These are phyloP conservation scores for Cichorium intybus DNA, from an alignment of 140 eudicot genomes.

Conservation along the genomic window DNA sequence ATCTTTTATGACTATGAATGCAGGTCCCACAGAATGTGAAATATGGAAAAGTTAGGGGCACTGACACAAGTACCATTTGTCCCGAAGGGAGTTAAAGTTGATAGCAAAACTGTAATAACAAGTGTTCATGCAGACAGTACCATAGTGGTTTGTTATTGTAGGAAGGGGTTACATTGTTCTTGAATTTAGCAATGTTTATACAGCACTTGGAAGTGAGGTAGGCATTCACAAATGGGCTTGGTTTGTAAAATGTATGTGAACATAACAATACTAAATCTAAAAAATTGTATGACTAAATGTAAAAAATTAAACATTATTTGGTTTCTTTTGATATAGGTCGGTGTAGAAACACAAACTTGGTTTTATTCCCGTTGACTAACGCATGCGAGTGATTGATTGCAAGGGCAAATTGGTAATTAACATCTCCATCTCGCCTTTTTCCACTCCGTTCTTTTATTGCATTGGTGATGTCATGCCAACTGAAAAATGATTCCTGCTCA, in stretches of 20 bases:
- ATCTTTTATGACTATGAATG: constrained; percentile 19
- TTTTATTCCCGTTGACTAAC: constrained; percentile 90
- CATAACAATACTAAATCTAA: constrained; percentile 2
- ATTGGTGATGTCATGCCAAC: constrained; percentile 98
- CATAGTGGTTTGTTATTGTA: constrained; percentile 95
- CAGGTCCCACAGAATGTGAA: constrained; percentile 96
- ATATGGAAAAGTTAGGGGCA: constrained; percentile 63
- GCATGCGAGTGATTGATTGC: constrained; percentile 91
- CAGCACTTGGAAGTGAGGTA: constrained; percentile 99
- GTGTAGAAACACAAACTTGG: constrained; percentile 96
- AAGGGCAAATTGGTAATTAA: too few species aligned
- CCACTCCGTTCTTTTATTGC: constrained; percentile 56
- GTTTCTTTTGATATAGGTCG: too few species aligned
- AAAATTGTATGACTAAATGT: background rate
- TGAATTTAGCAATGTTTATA: constrained; percentile 98
- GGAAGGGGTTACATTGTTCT: constrained; percentile 99
- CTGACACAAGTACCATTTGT: constrained; percentile 74
- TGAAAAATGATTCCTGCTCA: constrained; percentile 98
- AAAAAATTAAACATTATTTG: background rate
- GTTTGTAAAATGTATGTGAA: constrained; percentile 73
- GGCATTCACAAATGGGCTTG: constrained; percentile 72
- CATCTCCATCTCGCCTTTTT: background rate
- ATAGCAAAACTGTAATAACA: constrained; percentile 98
- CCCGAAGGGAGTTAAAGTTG: constrained; percentile 98
- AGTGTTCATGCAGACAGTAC: constrained; percentile 95